A percentile compares a stretch with the other conserved stretches of the same genome.
Evolutionary conservation across 2,329 filamentous ascomycete genomes (phyloP).

Genomic region (Pseudogymnoascus sp.): DNA sequence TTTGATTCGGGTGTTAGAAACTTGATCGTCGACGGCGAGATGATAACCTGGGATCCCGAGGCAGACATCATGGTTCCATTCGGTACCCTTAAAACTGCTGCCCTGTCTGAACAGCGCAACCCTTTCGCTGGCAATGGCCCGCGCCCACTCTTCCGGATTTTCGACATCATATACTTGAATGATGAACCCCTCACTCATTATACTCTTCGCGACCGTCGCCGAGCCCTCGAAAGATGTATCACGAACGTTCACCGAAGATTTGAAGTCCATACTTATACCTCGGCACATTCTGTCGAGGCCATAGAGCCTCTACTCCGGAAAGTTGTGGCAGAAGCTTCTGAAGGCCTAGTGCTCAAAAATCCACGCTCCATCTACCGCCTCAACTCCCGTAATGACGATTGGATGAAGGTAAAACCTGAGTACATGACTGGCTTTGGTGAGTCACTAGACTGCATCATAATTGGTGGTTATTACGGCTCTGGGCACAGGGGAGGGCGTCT

Average conservation of each 20-base stretch:
- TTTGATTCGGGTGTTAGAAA: constrained; percentile 74
- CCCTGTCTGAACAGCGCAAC: constrained; percentile 70
- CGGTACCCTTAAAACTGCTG: constrained; percentile 87
- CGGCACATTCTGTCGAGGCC: constrained; percentile 58
- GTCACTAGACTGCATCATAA: constrained; percentile 78
- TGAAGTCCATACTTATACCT: constrained; percentile 69
- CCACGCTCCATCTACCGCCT: constrained; percentile 78
- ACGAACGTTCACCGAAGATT: constrained; percentile 65
- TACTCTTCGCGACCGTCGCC: constrained; percentile 71
- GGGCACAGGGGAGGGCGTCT: constrained; percentile 75
- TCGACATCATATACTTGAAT: constrained; percentile 88
- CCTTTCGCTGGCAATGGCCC: constrained; percentile 53
- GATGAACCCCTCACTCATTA: constrained; percentile 72
- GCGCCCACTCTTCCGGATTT: constrained; percentile 74
- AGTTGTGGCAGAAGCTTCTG: constrained; percentile 78
- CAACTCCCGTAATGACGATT: constrained; percentile 87
- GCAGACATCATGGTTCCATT: constrained; percentile 81
- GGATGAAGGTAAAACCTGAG: constrained; percentile 98
- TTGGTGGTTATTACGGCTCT: constrained; percentile 89
- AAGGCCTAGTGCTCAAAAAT: constrained; percentile 91
- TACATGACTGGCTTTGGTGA: constrained; percentile 98
- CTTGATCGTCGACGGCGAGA: constrained; percentile 91
- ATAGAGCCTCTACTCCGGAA: constrained; percentile 75
- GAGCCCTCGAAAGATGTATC: constrained; percentile 66
- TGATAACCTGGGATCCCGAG: constrained; percentile 95